Base-by-base conservation (phyloP, 495 filamentous ascomycete species). In the Penicillium waksmanii region DNA sequence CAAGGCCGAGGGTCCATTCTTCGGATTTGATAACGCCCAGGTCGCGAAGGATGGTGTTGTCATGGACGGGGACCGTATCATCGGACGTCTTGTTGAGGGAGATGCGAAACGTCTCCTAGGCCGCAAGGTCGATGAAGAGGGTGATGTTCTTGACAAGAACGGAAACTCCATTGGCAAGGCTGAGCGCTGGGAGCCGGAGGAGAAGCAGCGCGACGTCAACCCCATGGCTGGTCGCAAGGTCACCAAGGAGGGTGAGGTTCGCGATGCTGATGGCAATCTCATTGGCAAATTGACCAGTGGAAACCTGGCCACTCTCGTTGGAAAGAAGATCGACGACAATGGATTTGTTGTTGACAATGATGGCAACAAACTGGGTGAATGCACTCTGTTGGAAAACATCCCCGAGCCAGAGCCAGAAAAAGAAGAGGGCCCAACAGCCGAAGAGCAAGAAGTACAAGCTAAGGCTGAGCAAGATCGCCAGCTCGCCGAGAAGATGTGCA, bases 261-360 rank as follows among this genome's bases (percentile, higher is more conserved):
- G 89, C 44, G 89, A 95, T 64, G 82, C 87, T 44, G 86, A 94
- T 61, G 92, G 92, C 36, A 87, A 96, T 64, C 64, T 95, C 51
- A 87, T 95, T 62, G 92, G 89, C 55, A 88, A 87, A 67, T 78
- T 96, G 42, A 94, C 90, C 6, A 82, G 83, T 6, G 92, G 92
- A 51, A 82, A 92, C 47, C 77, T 92, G 40, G 80, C 78, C 12
- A 82, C 86, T 31, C 87, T 91, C 47, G 75, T 86, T 19, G 92
- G 92, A 46, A 89, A 91, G 70, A 84, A 88, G 64, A 89, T 96
- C 53, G 91, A 96, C 66, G 90, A 93, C 58, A 89, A 94, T 58
- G 91, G 90, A 38, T 91, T 91, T 67, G 90, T 96, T 8, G 76
- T 93, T 56, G 90, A 96, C 73, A 83, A 85, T 59, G 91, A 96